Evolutionary conservation across 1,284 basidiomycete genomes (phyloP).

Genomic region (Chondrostereum purpureum): DNA sequence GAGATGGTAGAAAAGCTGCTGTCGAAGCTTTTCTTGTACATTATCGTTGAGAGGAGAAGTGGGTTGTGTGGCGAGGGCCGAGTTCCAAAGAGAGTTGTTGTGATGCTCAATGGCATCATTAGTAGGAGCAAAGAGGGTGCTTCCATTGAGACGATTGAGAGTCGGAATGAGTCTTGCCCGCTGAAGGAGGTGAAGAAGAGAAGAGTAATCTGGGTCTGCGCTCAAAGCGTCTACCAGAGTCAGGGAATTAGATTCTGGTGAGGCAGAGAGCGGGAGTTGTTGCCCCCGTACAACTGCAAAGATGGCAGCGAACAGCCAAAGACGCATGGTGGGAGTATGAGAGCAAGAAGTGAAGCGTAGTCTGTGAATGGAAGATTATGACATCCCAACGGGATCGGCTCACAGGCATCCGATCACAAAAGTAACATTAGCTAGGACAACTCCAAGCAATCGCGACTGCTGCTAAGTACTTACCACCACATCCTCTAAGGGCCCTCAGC

Average conservation of each 20-base stretch:
- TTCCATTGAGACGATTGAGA: slow-evolving; percentile 76
- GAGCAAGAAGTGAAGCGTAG: background rate
- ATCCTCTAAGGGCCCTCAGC: too few species aligned
- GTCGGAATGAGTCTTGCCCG: slow-evolving; percentile 86
- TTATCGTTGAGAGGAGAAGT: slow-evolving; percentile 60
- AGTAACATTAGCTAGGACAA: slow-evolving; percentile 4
- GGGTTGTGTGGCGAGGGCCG: slow-evolving; percentile 32
- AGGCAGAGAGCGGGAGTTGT: slow-evolving; percentile 2
- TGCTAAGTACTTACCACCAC: too few species aligned
- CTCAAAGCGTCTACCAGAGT: slow-evolving; percentile 80
- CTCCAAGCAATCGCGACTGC: background rate
- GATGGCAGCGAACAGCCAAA: slow-evolving; percentile 24
- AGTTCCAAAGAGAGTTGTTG: slow-evolving; percentile 42
- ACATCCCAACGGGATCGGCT: background rate
- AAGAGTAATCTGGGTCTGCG: slow-evolving; percentile 72
- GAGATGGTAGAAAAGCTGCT: slow-evolving; percentile 92
- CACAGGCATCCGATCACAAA: background rate
- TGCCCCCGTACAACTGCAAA: slow-evolving; percentile 1
- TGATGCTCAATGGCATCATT: slow-evolving; percentile 78
- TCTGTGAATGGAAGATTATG: background rate
- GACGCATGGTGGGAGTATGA: slow-evolving; percentile 28
- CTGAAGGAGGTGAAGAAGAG: slow-evolving; percentile 78
- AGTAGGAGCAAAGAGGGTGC: slow-evolving; percentile 92
- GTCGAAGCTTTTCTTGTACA: slow-evolving; percentile 76
- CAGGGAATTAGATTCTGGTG: slow-evolving; percentile 26